Conservation (phyloP, 2,329 filamentous ascomycete species). For the Trichophyton mentagrophytes region DNA sequence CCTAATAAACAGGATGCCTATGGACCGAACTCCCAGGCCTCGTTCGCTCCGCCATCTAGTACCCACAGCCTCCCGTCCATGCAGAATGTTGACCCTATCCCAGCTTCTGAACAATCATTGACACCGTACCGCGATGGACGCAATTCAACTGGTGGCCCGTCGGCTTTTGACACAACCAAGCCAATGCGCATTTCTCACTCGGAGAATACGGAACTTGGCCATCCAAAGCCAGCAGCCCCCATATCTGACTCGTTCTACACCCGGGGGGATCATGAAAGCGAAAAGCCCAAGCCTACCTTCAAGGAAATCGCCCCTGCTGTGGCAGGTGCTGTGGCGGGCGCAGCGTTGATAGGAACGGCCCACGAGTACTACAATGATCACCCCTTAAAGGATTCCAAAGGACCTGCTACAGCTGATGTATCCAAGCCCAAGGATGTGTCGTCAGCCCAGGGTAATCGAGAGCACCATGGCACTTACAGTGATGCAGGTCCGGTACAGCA, state of each 20-base stretch:
- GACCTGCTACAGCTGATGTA: not conserved
- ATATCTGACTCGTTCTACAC: constrained; percentile 56
- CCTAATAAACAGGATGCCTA: constrained; percentile 51
- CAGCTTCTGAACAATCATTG: constrained; percentile 50
- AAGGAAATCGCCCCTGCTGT: constrained; percentile 25
- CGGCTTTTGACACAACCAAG: not conserved
- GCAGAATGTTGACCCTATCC: constrained; percentile 54
- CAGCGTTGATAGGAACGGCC: not conserved
- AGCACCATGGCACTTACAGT: not conserved
- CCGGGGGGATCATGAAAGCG: constrained; percentile 22
- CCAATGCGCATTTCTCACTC: constrained; percentile 31
- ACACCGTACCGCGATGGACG: constrained; percentile 38
- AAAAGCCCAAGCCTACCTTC: not conserved
- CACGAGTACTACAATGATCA: not conserved
- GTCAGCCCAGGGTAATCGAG: not conserved
- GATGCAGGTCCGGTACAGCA: not conserved
- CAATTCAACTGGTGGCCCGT: not conserved
- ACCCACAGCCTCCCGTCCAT: constrained; percentile 22
- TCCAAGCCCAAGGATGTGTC: not conserved
- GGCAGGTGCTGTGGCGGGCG: not conserved
- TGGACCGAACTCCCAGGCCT: constrained; percentile 22
- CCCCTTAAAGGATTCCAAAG: not conserved
- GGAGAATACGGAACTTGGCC: constrained; percentile 59
- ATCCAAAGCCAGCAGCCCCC: constrained; percentile 66
- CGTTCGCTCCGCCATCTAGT: constrained; percentile 8